These are phyloP conservation scores for Solanum commersonii DNA, from an alignment of 257 asterid species.

Conservation along the genomic window DNA sequence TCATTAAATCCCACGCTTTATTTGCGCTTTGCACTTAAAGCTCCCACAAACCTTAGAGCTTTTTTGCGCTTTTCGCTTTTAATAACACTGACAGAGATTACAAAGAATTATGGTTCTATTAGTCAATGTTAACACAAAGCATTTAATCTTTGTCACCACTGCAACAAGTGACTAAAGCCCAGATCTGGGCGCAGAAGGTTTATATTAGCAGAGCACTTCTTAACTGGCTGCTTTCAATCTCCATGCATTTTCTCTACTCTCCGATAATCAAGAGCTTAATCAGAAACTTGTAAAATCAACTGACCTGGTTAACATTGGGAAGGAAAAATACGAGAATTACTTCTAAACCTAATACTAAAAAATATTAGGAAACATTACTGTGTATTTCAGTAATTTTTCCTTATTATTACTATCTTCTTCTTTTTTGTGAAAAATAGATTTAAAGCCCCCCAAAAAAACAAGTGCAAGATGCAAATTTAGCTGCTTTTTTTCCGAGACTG, in stretches of 20 bases:
- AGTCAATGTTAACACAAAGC: background rate
- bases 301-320: background rate
- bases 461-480: background rate
- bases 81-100: background rate
- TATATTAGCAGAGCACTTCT: background rate
- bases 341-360: background rate
- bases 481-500: background rate
- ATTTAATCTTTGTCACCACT: background rate
- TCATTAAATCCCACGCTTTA: no score
- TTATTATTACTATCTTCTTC: no score
- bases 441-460: background rate
- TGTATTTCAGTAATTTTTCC: no score
- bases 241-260: background rate
- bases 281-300: background rate
- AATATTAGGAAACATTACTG: no score
- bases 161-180: background rate
- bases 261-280: background rate
- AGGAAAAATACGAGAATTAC: background rate
- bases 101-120: background rate
- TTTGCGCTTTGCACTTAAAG: no score
- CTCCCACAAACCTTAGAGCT: no score
- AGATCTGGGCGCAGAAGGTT: background rate
- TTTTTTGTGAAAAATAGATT: background rate
- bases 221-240: background rate
- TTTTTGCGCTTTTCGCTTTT: no score